phyloP scores from a whole-genome alignment of 2,329 filamentous ascomycete species.

The Juglanconis sp. region DNA sequence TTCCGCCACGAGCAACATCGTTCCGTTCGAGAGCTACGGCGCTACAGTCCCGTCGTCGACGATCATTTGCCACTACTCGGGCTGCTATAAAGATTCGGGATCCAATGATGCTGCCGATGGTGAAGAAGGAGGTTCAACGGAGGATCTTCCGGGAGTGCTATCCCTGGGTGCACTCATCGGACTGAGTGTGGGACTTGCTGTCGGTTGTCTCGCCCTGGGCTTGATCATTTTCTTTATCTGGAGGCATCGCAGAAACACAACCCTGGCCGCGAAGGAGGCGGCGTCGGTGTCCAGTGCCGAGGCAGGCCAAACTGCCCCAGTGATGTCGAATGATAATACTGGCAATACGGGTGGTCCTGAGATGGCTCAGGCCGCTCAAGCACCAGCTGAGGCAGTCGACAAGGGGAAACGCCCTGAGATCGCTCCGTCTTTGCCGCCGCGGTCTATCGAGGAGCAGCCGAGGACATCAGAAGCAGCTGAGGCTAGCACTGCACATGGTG shows the following conservation, averaged over 20 bases:
- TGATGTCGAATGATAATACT: neutral
- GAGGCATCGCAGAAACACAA: conserved; percentile 11
- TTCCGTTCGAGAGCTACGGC: conserved; percentile 25
- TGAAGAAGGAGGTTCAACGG: neutral
- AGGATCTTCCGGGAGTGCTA: neutral
- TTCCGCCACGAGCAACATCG: conserved; percentile 20
- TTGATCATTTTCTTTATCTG: conserved; percentile 8
- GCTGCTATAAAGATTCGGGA: conserved; percentile 1
- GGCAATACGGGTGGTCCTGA: neutral
- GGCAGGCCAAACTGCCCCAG: neutral
- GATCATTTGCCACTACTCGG: conserved; percentile 17
- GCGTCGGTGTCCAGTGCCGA: conserved; percentile 1
- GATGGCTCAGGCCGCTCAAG: neutral
- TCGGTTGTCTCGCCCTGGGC: conserved; percentile 3
- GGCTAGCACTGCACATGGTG: neutral
- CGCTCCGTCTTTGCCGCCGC: neutral
- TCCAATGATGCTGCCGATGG: neutral
- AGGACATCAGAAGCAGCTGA: neutral
- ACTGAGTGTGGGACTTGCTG: conserved; percentile 6
- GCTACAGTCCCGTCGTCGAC: conserved; percentile 26
- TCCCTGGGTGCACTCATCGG: conserved; percentile 14
- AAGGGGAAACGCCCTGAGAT: conserved; percentile 11
- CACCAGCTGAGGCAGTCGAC: neutral
- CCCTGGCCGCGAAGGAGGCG: neutral
- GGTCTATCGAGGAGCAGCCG: neutral